Percentiles rank a stretch among this genome's conserved stretches.
Evolutionary conservation across 2,329 filamentous ascomycete genomes (phyloP).

Genomic region (Spiromastix sp.): DNA sequence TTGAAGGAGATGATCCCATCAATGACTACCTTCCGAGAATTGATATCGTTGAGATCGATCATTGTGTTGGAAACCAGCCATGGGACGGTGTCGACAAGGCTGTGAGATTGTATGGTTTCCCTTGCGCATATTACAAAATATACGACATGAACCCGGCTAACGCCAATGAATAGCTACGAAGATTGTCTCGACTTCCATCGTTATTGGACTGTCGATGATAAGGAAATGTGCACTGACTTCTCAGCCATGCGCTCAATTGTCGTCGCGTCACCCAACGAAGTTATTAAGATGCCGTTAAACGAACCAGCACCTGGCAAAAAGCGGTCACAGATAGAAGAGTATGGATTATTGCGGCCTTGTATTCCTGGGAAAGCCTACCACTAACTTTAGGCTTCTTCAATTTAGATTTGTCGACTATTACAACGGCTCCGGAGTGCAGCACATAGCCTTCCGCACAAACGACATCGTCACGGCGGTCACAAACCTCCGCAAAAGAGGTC

Average conservation of each 20-base stretch:
- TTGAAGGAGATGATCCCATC: constrained; percentile 35
- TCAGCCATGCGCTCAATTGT: constrained; percentile 76
- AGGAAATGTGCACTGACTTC: constrained; percentile 79
- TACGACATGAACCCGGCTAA: background rate
- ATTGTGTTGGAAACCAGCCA: constrained; percentile 91
- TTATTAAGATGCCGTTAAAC: constrained; percentile 96
- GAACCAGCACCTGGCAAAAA: constrained; percentile 78
- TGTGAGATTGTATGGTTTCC: constrained; percentile 40
- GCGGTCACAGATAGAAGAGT: constrained; percentile 85
- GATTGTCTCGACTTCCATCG: constrained; percentile 78
- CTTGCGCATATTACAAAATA: too few species aligned
- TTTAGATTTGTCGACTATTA: constrained; percentile 60
- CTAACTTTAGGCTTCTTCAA: too few species aligned
- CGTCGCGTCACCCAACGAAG: constrained; percentile 69
- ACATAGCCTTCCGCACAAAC: constrained; percentile 71
- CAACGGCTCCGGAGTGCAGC: constrained; percentile 74
- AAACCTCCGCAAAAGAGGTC: constrained; percentile 63
- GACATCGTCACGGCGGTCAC: constrained; percentile 66
- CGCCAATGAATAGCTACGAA: constrained; percentile 53
- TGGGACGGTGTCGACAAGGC: constrained; percentile 66
- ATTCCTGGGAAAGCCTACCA: background rate
- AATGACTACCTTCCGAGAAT: constrained; percentile 47
- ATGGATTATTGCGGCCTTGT: constrained; percentile 18
- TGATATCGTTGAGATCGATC: constrained; percentile 68
- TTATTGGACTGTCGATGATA: constrained; percentile 91